A percentile compares a stretch with the other conserved stretches of the same genome.
Evolutionary conservation across 2,329 filamentous ascomycete species (phyloP).

Genomic region (Rhynchosporium secalis): DNA sequence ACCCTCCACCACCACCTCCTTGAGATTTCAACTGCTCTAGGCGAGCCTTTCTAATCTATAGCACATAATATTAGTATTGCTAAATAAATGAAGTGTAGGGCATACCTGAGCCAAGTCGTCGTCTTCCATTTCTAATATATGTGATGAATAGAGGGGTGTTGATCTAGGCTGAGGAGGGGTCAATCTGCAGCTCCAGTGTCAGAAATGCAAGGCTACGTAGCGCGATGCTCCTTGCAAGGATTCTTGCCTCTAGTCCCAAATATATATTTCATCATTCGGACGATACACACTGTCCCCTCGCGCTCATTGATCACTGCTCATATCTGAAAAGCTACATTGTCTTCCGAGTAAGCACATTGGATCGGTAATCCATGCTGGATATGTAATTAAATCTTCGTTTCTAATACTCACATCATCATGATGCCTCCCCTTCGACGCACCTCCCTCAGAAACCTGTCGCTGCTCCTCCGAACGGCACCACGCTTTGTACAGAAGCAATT

Average conservation of each 20-base stretch:
- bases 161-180: neutral
- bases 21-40: constrained; percentile 88
- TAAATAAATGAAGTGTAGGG: neutral
- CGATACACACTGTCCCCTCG: no score
- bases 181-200: neutral
- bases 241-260: neutral
- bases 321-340: neutral
- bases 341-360: neutral
- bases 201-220: constrained; percentile 8
- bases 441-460: constrained; percentile 36
- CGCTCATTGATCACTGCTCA: neutral
- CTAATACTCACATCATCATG: neutral
- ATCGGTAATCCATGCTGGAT: no score
- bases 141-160: constrained; percentile 7
- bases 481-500: constrained; percentile 38
- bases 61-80: neutral
- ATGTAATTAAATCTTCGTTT: neutral
- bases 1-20: constrained; percentile 52
- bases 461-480: constrained; percentile 38
- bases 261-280: no score
- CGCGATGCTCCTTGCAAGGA: neutral
- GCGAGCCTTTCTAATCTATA: constrained; percentile 84
- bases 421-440: constrained; percentile 21
- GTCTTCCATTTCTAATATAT: constrained; percentile 37
- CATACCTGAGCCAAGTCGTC: constrained; percentile 40